Conservation (phyloP, 768 basidiomycete species). For the Boletus bicolor region DNA sequence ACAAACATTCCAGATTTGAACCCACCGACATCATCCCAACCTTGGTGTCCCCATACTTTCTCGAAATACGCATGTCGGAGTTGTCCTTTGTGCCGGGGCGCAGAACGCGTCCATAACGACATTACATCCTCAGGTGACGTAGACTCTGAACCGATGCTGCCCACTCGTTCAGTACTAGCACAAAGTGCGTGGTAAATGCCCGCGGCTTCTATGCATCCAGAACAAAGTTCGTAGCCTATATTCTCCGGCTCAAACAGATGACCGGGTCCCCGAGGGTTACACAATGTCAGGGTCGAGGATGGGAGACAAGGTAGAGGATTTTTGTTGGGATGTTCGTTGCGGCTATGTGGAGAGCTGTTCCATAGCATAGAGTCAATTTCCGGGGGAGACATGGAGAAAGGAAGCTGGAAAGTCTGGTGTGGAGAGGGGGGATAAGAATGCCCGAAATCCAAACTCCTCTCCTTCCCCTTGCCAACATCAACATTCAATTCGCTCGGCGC, state of each 20-base stretch:
- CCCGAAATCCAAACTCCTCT: slow-evolving; percentile 26
- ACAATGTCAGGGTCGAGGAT: slow-evolving; percentile 21
- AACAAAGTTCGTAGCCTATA: slow-evolving; percentile 81
- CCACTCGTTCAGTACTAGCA: slow-evolving; percentile 37
- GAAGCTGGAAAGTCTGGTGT: slow-evolving; percentile 27
- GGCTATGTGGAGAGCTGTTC: slow-evolving; percentile 10
- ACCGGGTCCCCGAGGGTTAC: slow-evolving; percentile 2
- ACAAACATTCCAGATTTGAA: slow-evolving; percentile 8
- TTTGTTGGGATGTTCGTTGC: slow-evolving; percentile 23
- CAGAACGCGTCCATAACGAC: slow-evolving; percentile 62
- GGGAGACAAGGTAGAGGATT: slow-evolving; percentile 49
- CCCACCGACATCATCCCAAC: slow-evolving; percentile 90
- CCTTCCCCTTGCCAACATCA: slow-evolving; percentile 46
- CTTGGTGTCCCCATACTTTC: slow-evolving; percentile 76
- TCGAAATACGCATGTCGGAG: slow-evolving; percentile 83
- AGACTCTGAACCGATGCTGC: slow-evolving; percentile 32
- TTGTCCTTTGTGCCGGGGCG: slow-evolving; percentile 70
- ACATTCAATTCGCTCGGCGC: slow-evolving; percentile 7
- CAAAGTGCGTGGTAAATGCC: slow-evolving; percentile 79
- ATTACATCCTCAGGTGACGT: slow-evolving; percentile 53
- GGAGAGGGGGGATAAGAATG: slow-evolving; percentile 36
- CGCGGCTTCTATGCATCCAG: slow-evolving; percentile 69
- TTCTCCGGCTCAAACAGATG: slow-evolving; percentile 5
- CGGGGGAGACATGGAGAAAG: slow-evolving; percentile 17
- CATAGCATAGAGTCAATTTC: slow-evolving; percentile 19